These are phyloP conservation scores for Alternaria ethzedia DNA, from an alignment of 2,329 filamentous ascomycete genomes.

Conservation along the genomic window DNA sequence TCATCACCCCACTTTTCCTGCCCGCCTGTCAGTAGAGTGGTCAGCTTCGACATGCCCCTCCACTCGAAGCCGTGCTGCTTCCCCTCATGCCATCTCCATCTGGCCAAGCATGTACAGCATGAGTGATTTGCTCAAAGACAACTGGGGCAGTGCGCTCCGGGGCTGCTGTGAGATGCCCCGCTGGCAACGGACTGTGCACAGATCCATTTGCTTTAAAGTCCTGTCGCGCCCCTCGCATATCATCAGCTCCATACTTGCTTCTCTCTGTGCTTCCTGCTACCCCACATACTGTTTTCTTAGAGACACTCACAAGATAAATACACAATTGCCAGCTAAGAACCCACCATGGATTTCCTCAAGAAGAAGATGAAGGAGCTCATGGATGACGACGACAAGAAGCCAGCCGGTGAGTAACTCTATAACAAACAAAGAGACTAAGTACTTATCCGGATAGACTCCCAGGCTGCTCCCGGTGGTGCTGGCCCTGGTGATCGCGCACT, in stretches of 20 bases:
- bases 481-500: constrained; percentile 28
- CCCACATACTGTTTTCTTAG: neutral
- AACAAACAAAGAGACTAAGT: neutral
- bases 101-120: constrained; percentile 27
- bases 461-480: constrained; percentile 21
- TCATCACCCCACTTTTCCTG: constrained; percentile 33
- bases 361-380: constrained; percentile 55
- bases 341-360: constrained; percentile 54
- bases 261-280: neutral
- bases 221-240: constrained; percentile 13
- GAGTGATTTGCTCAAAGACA: constrained; percentile 16
- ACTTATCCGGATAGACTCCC: constrained; percentile 11
- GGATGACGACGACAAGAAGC: constrained; percentile 48
- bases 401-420: constrained; percentile 23
- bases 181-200: constrained; percentile 16
- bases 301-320: neutral
- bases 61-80: constrained; percentile 13
- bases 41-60: constrained; percentile 10
- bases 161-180: constrained; percentile 14
- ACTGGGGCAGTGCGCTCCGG: constrained; percentile 5
- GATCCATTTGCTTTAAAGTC: constrained; percentile 27
- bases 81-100: constrained; percentile 11
- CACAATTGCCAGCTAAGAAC: neutral
- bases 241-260: constrained; percentile 12
- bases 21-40: constrained; percentile 20